These are phyloP conservation scores for Zychaea mexicana DNA, from an alignment of 371 early-diverging fungal genomes.

Conservation along the genomic window DNA sequence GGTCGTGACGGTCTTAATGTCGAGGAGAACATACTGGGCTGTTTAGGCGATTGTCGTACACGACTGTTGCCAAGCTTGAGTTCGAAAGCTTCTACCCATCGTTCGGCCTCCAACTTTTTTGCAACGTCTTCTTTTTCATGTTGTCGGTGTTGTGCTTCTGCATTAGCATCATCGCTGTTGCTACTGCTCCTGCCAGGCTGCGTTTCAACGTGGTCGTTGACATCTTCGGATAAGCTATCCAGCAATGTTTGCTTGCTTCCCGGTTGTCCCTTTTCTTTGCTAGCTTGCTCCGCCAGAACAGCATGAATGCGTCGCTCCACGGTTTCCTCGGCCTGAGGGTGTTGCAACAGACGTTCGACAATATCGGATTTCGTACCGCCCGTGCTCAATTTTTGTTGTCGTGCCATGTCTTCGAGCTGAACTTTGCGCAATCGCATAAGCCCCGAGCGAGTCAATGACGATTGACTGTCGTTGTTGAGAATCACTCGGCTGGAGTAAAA, in stretches of 20 bases:
- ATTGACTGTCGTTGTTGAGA: not conserved
- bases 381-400: constrained; percentile 4
- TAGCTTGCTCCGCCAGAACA: constrained; percentile 1
- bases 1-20: too few relatives aligned
- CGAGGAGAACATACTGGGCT: not conserved
- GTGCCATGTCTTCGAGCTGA: constrained; percentile 11
- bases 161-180: too few relatives aligned
- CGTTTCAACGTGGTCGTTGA: not conserved
- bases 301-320: not conserved
- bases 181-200: not conserved
- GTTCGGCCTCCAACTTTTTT: constrained; percentile 5
- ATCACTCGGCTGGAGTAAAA: not conserved
- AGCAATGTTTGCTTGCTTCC: not conserved
- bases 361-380: constrained; percentile 20
- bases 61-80: constrained; percentile 13
- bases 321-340: not conserved
- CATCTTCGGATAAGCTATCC: not conserved
- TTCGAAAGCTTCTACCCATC: constrained; percentile 26
- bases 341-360: constrained; percentile 15
- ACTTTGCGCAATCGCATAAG: constrained; percentile 17
- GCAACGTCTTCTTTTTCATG: constrained; percentile 1
- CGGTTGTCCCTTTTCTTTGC: not conserved
- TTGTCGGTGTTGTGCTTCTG: not conserved
- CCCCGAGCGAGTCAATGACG: constrained; percentile 9
- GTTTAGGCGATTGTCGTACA: constrained; percentile 1